Evolutionary conservation across 1,139 yeast genomes (phyloP).

Genomic region (Wickerhamomyces sp.): DNA sequence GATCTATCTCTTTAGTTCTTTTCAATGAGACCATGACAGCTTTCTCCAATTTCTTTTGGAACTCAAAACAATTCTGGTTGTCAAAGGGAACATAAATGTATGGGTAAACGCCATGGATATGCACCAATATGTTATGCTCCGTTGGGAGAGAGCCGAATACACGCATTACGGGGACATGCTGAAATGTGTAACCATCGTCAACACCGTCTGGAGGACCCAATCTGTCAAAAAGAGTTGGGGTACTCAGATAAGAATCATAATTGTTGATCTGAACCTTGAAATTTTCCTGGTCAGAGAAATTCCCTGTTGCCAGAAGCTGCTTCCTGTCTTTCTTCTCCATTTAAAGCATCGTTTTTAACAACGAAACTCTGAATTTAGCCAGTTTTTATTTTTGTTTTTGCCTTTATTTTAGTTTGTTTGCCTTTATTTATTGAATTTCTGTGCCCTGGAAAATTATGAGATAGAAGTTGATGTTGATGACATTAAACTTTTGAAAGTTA

Average conservation of each 20-base stretch:
- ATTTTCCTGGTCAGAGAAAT: conserved; percentile 5
- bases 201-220: conserved; percentile 20
- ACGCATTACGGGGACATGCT: conserved; percentile 69
- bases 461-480: too few relatives aligned
- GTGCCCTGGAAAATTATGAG: too few relatives aligned
- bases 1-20: conserved; percentile 6
- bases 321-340: conserved; percentile 15
- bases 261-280: conserved; percentile 45
- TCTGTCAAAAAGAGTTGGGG: conserved; percentile 41
- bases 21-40: conserved; percentile 15
- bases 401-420: too few relatives aligned
- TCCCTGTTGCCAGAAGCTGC: conserved; percentile 12
- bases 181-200: conserved; percentile 19
- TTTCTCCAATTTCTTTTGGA: conserved; percentile 15
- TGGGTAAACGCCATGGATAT: conserved; percentile 83
- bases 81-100: conserved; percentile 65
- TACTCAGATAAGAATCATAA: conserved; percentile 60
- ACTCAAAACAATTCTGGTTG: conserved; percentile 27
- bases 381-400: too few relatives aligned
- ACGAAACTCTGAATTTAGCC: too few relatives aligned
- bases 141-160: conserved; percentile 63
- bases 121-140: conserved; percentile 57
- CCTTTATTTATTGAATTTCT: too few relatives aligned
- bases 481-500: too few relatives aligned
- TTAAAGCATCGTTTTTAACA: not conserved